A percentile compares a stretch with the other conserved stretches of the same genome.
phyloP scores from a whole-genome alignment of 1,284 basidiomycete genomes.

The Trichosporon asahii region DNA sequence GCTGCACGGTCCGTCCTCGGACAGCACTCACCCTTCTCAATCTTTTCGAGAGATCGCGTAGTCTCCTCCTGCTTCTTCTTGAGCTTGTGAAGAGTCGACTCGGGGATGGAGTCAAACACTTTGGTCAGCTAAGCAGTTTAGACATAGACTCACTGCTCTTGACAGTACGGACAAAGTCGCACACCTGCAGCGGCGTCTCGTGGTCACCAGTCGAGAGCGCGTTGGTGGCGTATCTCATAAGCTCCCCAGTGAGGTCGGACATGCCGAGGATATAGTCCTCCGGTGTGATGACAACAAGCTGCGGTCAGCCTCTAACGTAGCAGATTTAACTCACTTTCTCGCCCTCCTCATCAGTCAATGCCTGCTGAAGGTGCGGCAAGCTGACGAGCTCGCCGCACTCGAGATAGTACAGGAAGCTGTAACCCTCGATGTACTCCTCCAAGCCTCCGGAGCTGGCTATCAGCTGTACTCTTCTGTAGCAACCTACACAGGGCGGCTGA shows the following conservation, averaged over 20 bases:
- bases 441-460: conserved; percentile 55
- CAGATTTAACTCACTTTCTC: conserved; percentile 8
- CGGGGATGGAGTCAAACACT: conserved; percentile 43
- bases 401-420: conserved; percentile 85
- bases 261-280: conserved; percentile 88
- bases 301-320: neutral
- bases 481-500: conserved; percentile 69
- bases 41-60: conserved; percentile 79
- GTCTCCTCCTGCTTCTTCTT: conserved; percentile 86
- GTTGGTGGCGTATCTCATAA: conserved; percentile 89
- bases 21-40: conserved; percentile 82
- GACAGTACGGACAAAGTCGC: conserved; percentile 73
- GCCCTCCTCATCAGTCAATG: conserved; percentile 56
- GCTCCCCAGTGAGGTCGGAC: conserved; percentile 90
- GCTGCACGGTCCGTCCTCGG: neutral
- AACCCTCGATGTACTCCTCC: conserved; percentile 90
- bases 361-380: conserved; percentile 64
- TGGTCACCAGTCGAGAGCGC: conserved; percentile 65
- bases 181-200: conserved; percentile 65
- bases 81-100: conserved; percentile 55
- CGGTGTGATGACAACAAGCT: conserved; percentile 64
- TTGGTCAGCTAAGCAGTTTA: neutral
- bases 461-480: neutral
- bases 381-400: conserved; percentile 68
- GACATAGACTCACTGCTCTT: conserved; percentile 61